These are phyloP conservation scores for Ramaria rubella DNA, from an alignment of 768 basidiomycete genomes.

Conservation along the genomic window DNA sequence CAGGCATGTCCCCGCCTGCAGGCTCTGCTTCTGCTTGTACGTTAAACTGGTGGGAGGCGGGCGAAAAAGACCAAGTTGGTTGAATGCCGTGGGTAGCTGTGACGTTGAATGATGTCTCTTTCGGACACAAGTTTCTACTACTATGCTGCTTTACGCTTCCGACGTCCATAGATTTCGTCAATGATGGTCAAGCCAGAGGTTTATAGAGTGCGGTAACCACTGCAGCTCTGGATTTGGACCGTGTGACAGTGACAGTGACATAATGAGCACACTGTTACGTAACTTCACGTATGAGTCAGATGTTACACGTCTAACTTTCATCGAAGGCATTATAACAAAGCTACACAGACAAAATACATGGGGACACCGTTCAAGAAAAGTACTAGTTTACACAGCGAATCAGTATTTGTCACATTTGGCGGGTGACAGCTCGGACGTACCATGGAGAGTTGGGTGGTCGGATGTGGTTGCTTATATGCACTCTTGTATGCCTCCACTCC, in stretches of 20 bases:
- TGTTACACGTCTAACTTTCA: not conserved
- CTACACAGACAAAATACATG: not conserved
- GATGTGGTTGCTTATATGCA: slow-evolving; percentile 52
- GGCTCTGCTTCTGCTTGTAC: too few relatives aligned
- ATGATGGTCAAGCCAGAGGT: too few relatives aligned
- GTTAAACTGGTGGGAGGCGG: too few relatives aligned
- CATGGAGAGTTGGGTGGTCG: slow-evolving; percentile 45
- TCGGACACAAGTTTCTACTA: too few relatives aligned
- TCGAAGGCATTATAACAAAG: not conserved
- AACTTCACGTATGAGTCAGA: not conserved
- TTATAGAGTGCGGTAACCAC: too few relatives aligned
- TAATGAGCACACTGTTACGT: not conserved
- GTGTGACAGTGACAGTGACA: not conserved
- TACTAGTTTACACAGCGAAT: not conserved
- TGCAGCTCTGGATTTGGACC: not conserved
- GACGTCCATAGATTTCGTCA: too few relatives aligned
- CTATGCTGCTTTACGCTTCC: too few relatives aligned
- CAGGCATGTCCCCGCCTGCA: too few relatives aligned
- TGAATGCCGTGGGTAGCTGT: too few relatives aligned
- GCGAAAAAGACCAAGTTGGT: too few relatives aligned
- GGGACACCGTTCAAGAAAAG: not conserved
- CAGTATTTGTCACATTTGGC: not conserved
- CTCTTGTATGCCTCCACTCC: slow-evolving; percentile 43
- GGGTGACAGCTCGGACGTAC: not conserved
- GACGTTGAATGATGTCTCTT: too few relatives aligned